Conservation (phyloP, 306 rosid genomes). For the Alnus glutinosa region DNA sequence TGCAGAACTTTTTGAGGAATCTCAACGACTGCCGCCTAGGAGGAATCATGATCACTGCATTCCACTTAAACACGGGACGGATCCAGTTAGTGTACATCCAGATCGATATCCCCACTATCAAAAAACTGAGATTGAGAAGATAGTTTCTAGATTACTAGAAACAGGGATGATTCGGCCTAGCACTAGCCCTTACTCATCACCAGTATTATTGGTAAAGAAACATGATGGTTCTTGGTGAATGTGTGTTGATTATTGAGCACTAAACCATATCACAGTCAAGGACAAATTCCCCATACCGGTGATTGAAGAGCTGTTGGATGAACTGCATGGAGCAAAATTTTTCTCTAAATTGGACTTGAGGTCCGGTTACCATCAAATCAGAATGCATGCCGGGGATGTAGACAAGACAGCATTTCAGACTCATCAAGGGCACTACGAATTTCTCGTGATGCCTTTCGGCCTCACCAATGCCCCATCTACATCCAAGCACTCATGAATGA, state of each 20-base stretch:
- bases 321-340: not conserved
- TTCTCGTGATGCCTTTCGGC: not conserved
- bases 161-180: not conserved
- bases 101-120: not conserved
- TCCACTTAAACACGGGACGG: not conserved
- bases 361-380: not conserved
- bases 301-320: not conserved
- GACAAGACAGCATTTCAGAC: not conserved
- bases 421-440: not conserved
- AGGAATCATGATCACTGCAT: not conserved
- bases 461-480: not conserved
- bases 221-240: not conserved
- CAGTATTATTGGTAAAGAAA: not conserved
- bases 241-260: not conserved
- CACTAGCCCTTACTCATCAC: not conserved
- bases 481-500: not conserved
- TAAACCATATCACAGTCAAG: not conserved
- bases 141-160: not conserved
- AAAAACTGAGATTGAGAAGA: not conserved
- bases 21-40: not conserved
- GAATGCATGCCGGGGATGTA: not conserved
- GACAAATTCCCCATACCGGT: not conserved
- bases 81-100: not conserved
- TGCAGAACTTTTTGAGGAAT: not conserved
- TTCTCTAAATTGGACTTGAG: not conserved